phyloP scores from a whole-genome alignment of 257 asterid genomes.

The Solanum etuberosum region DNA sequence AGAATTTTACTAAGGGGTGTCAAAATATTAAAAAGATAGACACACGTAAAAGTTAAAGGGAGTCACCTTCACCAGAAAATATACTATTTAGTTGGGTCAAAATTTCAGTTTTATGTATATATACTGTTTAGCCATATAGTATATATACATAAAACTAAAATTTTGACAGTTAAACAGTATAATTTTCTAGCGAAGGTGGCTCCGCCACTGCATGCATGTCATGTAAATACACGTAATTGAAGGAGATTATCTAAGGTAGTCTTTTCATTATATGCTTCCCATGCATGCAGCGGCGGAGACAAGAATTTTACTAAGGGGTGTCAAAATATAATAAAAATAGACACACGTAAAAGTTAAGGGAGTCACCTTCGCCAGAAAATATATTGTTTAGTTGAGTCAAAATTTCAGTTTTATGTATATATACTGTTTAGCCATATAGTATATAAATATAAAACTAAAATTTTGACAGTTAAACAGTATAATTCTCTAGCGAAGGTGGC shows the following conservation, averaged over 20 bases:
- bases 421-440: background rate
- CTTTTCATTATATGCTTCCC: background rate
- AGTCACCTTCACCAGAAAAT: too few relatives aligned
- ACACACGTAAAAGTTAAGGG: background rate
- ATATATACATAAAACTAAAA: too few relatives aligned
- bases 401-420: background rate
- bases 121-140: too few relatives aligned
- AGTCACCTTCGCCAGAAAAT: background rate
- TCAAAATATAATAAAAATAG: too few relatives aligned
- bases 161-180: too few relatives aligned
- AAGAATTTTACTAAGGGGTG: too few relatives aligned
- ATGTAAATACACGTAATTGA: background rate
- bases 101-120: too few relatives aligned
- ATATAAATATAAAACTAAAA: too few relatives aligned
- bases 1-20: background rate
- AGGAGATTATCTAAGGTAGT: background rate
- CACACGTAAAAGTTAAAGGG: background rate
- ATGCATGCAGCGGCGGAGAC: background rate
- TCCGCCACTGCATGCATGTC: too few relatives aligned
- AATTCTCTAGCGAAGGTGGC: background rate
- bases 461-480: background rate
- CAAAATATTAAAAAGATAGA: too few relatives aligned
- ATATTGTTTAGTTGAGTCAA: background rate
- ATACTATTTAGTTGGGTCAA: too few relatives aligned
- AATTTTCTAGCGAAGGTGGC: too few relatives aligned